Base-by-base conservation (phyloP, 2,329 filamentous ascomycete genomes). In the Scedosporium dehoogii region DNA sequence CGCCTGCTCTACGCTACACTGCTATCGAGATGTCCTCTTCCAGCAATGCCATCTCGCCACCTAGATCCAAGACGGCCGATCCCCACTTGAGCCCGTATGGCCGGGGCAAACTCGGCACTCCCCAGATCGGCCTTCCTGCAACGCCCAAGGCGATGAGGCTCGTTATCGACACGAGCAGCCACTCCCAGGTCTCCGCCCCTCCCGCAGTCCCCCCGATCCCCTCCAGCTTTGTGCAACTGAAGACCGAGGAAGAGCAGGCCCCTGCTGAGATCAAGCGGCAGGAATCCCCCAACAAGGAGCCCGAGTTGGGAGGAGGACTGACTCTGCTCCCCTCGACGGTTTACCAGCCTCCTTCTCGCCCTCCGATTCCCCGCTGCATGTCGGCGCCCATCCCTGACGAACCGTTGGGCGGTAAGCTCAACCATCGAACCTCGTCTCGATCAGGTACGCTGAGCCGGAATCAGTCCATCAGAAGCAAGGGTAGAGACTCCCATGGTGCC, bases 61-160 rank as follows among this genome's bases (percentile, higher is more conserved):
- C 78, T 27, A 81, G 88, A 61, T 87, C 86, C 68, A 83, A 85
- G 56, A 90, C 88, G 6, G 86, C 84, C 1, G 86, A 89, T 64
- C 83, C 85, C 1, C 80, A 78, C 2, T 74, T 75, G 65, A 79
- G 76, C 70, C 81, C 83, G 72, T 81, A 80, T 65, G 77, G 78
- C 14, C 73, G 73, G 60, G 75, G 71, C 64, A 73, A 73, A 41
- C 67, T 71, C 16, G 75, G 70, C 2, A 80, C 80, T 1, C 78
- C 82, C 1, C 81, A 83, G 5, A 82, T 93, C 60, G 92, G 92
- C 0, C 81, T 96, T n/a, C 92, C 93, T 14, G 91, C 92, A 2
- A 97, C 92, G 0, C 92, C 93, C 33, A 87, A 91, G 75, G 92
- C 92, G 1, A 96, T 97, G 92, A 85, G 89, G 21, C 85, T 96